Evolutionary conservation across 2,329 filamentous ascomycete species (phyloP).

Genomic region (Albophoma yamanashiensis): DNA sequence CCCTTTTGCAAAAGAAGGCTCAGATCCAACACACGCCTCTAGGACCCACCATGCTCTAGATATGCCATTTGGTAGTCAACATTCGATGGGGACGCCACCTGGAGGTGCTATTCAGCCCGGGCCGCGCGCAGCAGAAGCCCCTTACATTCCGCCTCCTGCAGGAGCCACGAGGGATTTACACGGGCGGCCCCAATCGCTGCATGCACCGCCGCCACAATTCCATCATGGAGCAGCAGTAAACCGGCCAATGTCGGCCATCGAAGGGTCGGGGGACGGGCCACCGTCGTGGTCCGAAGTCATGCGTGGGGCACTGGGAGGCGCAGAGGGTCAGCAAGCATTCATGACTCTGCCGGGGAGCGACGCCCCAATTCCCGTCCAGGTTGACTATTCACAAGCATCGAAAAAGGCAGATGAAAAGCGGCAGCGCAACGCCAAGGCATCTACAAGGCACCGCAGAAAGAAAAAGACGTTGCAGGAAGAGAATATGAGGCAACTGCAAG

Average conservation of each 20-base stretch:
- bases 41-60: constrained; percentile 13
- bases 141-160: constrained; percentile 13
- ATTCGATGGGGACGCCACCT: constrained; percentile 14
- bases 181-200: constrained; percentile 6
- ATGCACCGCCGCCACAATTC: constrained; percentile 10
- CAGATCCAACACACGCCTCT: constrained; percentile 14
- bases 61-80: constrained; percentile 11
- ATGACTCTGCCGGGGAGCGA: constrained; percentile 27
- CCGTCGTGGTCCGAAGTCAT: constrained; percentile 21
- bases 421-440: constrained; percentile 75
- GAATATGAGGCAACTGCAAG: constrained; percentile 56
- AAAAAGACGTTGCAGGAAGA: constrained; percentile 76
- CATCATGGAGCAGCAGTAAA: constrained; percentile 10
- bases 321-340: constrained; percentile 25
- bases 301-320: constrained; percentile 14
- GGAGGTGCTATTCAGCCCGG: constrained; percentile 26
- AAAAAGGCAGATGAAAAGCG: constrained; percentile 78
- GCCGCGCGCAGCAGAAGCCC: constrained; percentile 11
- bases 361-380: constrained; percentile 46
- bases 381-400: constrained; percentile 74
- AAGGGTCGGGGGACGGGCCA: constrained; percentile 10
- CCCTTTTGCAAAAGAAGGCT: constrained; percentile 16
- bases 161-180: constrained; percentile 10
- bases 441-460: constrained; percentile 68
- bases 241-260: constrained; percentile 11